These are phyloP conservation scores for Podila horticola DNA, from an alignment of 192 early-diverging fungal species.

Conservation along the genomic window DNA sequence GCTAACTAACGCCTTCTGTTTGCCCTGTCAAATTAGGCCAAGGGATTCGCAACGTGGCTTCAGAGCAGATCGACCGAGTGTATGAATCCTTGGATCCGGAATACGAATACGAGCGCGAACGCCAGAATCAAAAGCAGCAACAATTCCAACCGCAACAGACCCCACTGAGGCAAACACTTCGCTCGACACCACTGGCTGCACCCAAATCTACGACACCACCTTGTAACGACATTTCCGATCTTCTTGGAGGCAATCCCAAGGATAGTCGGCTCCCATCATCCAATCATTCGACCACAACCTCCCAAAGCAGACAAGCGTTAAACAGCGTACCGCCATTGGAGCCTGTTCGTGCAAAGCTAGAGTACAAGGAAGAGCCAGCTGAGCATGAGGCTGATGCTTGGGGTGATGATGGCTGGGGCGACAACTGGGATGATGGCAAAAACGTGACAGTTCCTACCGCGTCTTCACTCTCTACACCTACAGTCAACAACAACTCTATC, in stretches of 20 bases:
- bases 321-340: neutral
- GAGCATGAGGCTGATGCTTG: constrained; percentile 10
- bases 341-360: constrained; percentile 6
- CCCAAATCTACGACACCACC: neutral
- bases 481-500: neutral
- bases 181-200: neutral
- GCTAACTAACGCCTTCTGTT: neutral
- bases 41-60: constrained; percentile 41
- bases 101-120: constrained; percentile 39
- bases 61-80: constrained; percentile 45
- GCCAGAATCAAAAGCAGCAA: constrained; percentile 9
- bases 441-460: neutral
- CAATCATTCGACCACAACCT: neutral
- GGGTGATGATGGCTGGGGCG: constrained; percentile 40
- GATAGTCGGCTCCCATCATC: neutral
- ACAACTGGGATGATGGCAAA: constrained; percentile 24
- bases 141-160: neutral
- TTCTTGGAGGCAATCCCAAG: neutral
- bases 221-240: constrained; percentile 20
- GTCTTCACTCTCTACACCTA: neutral
- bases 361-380: constrained; percentile 5
- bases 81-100: constrained; percentile 49
- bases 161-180: neutral
- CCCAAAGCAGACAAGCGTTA: neutral
- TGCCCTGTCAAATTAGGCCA: constrained; percentile 6